Percentiles rank a stretch among this genome's conserved stretches.
Evolutionary conservation across 345 rosid species (phyloP).

Genomic region (Eucalyptus erythrocorys): DNA sequence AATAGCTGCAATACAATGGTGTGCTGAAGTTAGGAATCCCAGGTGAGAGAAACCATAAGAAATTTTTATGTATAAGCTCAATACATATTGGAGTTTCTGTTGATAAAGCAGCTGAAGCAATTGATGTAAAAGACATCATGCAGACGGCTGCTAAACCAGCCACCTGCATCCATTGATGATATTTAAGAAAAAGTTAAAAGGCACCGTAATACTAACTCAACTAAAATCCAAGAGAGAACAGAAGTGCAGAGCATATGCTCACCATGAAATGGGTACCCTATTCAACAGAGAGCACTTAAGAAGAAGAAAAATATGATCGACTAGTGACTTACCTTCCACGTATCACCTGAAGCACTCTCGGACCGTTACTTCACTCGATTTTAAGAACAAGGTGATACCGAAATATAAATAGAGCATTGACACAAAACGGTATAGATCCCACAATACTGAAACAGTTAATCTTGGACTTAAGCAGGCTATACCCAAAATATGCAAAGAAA

Average conservation of each 20-base stretch:
- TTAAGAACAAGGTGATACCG: constrained; percentile 10
- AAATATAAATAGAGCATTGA: not conserved
- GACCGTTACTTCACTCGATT: constrained; percentile 10
- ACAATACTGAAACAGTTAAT: not conserved
- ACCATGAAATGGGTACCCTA: not conserved
- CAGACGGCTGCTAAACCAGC: constrained; percentile 24
- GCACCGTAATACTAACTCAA: no score
- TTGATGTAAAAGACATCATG: constrained; percentile 15
- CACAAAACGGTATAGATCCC: not conserved
- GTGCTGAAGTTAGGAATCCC: not conserved
- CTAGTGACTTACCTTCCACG: constrained; percentile 13
- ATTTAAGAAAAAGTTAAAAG: not conserved
- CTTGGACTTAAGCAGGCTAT: not conserved
- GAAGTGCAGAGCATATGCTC: not conserved
- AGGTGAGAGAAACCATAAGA: not conserved
- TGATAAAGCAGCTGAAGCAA: constrained; percentile 14
- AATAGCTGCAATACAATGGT: constrained; percentile 9
- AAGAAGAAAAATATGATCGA: not conserved
- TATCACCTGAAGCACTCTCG: constrained; percentile 15
- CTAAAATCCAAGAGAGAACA: not conserved
- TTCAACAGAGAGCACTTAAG: not conserved
- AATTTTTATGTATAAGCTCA: not conserved
- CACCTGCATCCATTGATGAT: constrained; percentile 7
- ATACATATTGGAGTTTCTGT: constrained; percentile 15
- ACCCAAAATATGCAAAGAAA: not conserved